Conservation (phyloP, 768 basidiomycete genomes). For the Galerina sulciceps region DNA sequence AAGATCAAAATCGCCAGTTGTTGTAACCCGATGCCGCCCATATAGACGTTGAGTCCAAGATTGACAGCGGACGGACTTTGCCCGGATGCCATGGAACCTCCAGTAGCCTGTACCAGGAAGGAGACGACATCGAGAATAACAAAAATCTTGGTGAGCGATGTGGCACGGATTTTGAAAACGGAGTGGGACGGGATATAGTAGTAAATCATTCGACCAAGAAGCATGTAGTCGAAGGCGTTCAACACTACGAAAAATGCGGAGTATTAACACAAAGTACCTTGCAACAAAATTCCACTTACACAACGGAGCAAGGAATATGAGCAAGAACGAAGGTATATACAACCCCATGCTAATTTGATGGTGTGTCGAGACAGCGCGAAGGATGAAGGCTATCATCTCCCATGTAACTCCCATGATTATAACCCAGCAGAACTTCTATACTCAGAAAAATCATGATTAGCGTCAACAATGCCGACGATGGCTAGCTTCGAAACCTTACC, state of each 20-base stretch:
- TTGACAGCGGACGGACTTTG: neutral
- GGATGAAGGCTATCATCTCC: slow-evolving; percentile 2
- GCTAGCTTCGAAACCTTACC: neutral
- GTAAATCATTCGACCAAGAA: slow-evolving; percentile 9
- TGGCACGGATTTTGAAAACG: slow-evolving; percentile 1
- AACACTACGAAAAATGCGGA: neutral
- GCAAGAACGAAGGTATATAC: neutral
- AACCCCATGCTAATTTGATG: neutral
- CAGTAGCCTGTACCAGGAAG: slow-evolving; percentile 4
- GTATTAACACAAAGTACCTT: neutral
- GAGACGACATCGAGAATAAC: slow-evolving; percentile 6
- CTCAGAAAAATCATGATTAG: neutral
- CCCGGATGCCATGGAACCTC: neutral
- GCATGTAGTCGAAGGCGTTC: slow-evolving; percentile 10
- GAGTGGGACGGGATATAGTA: neutral
- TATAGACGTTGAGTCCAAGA: slow-evolving; percentile 6
- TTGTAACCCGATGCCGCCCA: slow-evolving; percentile 7
- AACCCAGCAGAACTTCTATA: slow-evolving; percentile 7
- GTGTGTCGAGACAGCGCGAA: neutral
- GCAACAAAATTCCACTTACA: neutral
- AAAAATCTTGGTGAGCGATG: slow-evolving; percentile 4
- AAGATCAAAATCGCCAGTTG: slow-evolving; percentile 4
- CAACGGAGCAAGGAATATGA: slow-evolving; percentile 3
- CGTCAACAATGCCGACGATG: neutral
- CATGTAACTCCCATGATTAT: slow-evolving; percentile 7